Conservation (phyloP, 805 yeast species). For the Cyberlindnera japonica region DNA sequence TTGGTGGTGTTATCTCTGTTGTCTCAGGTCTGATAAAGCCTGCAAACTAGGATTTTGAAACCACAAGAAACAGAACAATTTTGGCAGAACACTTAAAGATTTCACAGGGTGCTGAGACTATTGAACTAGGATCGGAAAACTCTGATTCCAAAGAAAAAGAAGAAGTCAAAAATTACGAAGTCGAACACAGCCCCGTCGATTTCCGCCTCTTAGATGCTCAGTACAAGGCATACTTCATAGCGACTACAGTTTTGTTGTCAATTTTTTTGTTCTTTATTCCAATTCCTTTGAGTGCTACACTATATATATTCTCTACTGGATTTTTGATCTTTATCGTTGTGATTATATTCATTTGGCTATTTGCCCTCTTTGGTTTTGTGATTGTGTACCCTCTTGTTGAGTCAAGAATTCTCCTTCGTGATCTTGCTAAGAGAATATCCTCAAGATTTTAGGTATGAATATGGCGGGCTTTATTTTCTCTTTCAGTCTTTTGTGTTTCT, state of each 20-base stretch:
- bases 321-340: conserved; percentile 33
- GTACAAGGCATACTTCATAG: conserved; percentile 29
- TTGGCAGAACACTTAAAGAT: conserved; percentile 17
- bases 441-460: too few relatives aligned
- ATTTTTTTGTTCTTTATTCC: conserved; percentile 33
- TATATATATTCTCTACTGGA: conserved; percentile 32
- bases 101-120: conserved; percentile 2
- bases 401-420: conserved; percentile 19
- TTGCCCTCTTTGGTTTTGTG: conserved; percentile 31
- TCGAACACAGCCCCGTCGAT: conserved; percentile 17
- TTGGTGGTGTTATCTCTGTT: conserved; percentile 36
- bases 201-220: conserved; percentile 28
- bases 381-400: conserved; percentile 32
- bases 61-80: conserved; percentile 34
- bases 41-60: conserved; percentile 35
- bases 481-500: too few relatives aligned
- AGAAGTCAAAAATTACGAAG: not conserved
- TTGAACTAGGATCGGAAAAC: not conserved
- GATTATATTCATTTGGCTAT: conserved; percentile 34
- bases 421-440: conserved; percentile 1
- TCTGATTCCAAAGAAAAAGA: not conserved
- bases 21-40: conserved; percentile 34
- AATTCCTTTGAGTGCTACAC: conserved; percentile 32
- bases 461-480: too few relatives aligned
- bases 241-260: conserved; percentile 24